These are phyloP conservation scores for Chaetomiaceae sp. DNA, from an alignment of 2,329 filamentous ascomycete species.

Conservation along the genomic window DNA sequence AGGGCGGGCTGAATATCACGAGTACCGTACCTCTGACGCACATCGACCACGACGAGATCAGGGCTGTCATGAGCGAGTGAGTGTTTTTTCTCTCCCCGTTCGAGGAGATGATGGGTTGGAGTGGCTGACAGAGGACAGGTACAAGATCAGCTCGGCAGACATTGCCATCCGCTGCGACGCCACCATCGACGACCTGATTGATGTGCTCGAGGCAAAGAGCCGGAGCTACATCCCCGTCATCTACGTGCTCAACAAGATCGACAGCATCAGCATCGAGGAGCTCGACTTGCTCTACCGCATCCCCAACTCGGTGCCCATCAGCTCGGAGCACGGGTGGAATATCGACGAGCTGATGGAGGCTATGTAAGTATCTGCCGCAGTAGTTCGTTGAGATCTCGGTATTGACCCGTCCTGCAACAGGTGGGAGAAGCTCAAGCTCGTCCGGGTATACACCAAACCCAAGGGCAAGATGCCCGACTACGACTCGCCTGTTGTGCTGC, in stretches of 20 bases:
- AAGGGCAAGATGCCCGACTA: constrained; percentile 96
- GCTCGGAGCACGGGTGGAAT: constrained; percentile 97
- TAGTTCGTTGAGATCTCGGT: too few relatives aligned
- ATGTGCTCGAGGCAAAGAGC: constrained; percentile 89
- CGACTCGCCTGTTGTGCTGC: constrained; percentile 81
- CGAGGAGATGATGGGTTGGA: too few relatives aligned
- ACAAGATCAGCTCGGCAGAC: constrained; percentile 93
- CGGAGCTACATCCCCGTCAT: constrained; percentile 98
- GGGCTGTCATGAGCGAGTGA: constrained; percentile 85
- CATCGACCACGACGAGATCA: constrained; percentile 95
- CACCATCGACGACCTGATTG: constrained; percentile 94
- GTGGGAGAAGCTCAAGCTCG: constrained; percentile 92
- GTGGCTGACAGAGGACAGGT: constrained; percentile 37
- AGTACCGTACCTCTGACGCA: constrained; percentile 87
- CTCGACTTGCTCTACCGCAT: constrained; percentile 94
- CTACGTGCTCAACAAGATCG: constrained; percentile 98
- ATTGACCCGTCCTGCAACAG: constrained; percentile 20
- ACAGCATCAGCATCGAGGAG: constrained; percentile 96
- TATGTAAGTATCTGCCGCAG: constrained; percentile 54
- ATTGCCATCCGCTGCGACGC: constrained; percentile 97
- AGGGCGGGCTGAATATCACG: constrained; percentile 94
- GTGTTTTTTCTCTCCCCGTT: not conserved
- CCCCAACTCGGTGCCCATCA: constrained; percentile 94
- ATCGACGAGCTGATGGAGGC: constrained; percentile 92
- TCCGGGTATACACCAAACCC: constrained; percentile 95